A percentile compares a stretch with the other conserved stretches of the same genome.
Conservation (phyloP, 495 filamentous ascomycete species). For the Sporormia fimetaria region DNA sequence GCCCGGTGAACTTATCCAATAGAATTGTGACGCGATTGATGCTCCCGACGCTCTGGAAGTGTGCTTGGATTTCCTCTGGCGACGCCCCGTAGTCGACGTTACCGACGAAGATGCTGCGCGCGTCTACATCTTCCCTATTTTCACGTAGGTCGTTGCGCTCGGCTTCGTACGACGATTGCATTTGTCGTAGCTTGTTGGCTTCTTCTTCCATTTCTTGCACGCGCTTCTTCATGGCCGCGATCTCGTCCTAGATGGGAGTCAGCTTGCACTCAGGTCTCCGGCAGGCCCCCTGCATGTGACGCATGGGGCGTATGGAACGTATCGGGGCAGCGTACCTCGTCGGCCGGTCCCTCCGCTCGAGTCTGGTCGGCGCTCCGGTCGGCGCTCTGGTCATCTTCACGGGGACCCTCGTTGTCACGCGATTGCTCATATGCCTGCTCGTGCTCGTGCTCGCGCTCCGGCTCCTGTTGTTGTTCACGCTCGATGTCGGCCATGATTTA, state of each 20-base stretch:
- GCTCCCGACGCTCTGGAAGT: conserved; percentile 94
- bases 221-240: conserved; percentile 92
- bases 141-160: conserved; percentile 72
- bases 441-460: not conserved
- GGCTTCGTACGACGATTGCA: conserved; percentile 84
- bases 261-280: conserved; percentile 2
- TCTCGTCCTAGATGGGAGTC: conserved; percentile 59
- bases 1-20: conserved; percentile 93
- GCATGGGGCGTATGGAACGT: too few relatives aligned
- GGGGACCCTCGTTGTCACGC: conserved; percentile 26
- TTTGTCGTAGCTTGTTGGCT: conserved; percentile 90
- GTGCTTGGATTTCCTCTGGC: conserved; percentile 96
- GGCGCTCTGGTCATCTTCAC: conserved; percentile 21
- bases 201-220: conserved; percentile 99
- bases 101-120: conserved; percentile 91
- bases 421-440: conserved; percentile 20
- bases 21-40: conserved; percentile 98
- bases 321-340: too few relatives aligned
- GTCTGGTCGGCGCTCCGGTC: not conserved
- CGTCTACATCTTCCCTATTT: conserved; percentile 92
- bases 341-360: too few relatives aligned
- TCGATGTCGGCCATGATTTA: conserved; percentile 20
- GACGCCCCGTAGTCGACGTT: conserved; percentile 98
- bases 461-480: not conserved
- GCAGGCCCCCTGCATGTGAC: not conserved